A percentile compares a stretch with the other conserved stretches of the same genome.
Evolutionary conservation across 2,329 filamentous ascomycete genomes (phyloP).

Genomic region (Calonectria honghensis): DNA sequence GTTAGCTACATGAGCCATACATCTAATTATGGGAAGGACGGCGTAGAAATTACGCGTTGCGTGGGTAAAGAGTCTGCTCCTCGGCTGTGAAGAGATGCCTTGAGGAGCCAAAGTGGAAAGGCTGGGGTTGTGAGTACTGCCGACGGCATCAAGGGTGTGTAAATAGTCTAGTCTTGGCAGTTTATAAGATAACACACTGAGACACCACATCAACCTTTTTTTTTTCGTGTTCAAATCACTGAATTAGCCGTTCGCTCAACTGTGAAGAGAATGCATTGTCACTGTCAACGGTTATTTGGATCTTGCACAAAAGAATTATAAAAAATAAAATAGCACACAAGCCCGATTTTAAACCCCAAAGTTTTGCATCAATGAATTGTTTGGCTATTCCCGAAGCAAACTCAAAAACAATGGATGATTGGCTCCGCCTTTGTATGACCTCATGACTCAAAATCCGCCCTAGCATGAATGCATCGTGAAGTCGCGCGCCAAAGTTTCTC

Average conservation of each 20-base stretch:
- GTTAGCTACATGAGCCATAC: background rate
- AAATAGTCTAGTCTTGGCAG: background rate
- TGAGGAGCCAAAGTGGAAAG: background rate
- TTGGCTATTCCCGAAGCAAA: background rate
- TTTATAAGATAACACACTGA: background rate
- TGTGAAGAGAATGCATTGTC: too few species aligned
- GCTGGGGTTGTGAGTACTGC: background rate
- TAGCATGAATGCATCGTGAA: slow-evolving; percentile 14
- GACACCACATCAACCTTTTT: background rate
- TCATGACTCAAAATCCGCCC: background rate
- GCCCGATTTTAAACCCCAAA: background rate
- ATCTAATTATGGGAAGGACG: slow-evolving; percentile 69
- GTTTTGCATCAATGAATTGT: background rate
- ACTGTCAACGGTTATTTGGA: too few species aligned
- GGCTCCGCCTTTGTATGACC: slow-evolving; percentile 16
- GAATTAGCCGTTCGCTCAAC: background rate
- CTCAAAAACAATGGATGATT: background rate
- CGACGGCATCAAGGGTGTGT: background rate
- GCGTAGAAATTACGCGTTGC: slow-evolving; percentile 78
- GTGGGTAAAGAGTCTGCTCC: slow-evolving; percentile 58
- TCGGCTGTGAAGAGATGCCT: background rate
- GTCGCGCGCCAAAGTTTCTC: background rate
- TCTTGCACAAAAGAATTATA: too few species aligned
- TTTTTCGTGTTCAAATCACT: background rate
- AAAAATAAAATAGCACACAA: too few species aligned